Percentiles rank a stretch among this genome's conserved stretches.
These are phyloP conservation scores for Cyclotella baltica DNA, from an alignment of 108 stramenopile genomes.

Conservation along the genomic window DNA sequence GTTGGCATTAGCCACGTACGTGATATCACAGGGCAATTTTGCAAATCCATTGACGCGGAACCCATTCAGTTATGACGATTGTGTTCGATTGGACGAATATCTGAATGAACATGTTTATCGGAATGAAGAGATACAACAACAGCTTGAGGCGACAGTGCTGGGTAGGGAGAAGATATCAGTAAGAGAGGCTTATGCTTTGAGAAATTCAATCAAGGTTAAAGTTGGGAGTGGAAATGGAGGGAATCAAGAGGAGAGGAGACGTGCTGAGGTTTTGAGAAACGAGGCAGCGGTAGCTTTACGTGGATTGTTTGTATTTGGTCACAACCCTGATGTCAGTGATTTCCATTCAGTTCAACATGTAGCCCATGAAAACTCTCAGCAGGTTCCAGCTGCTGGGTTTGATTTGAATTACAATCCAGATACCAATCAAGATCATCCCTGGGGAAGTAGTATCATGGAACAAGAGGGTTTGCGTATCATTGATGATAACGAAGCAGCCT, in stretches of 20 bases:
- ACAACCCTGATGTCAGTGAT: constrained; percentile 9
- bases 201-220: constrained; percentile 57
- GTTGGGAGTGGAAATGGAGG: constrained; percentile 9
- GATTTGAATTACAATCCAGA: constrained; percentile 49
- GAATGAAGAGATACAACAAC: neutral
- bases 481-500: constrained; percentile 64
- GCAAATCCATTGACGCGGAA: constrained; percentile 72
- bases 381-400: constrained; percentile 43
- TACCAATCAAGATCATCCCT: constrained; percentile 17
- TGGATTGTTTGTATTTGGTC: constrained; percentile 68
- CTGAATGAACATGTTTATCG: constrained; percentile 51
- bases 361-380: neutral
- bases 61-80: constrained; percentile 58
- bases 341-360: neutral
- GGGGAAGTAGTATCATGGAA: constrained; percentile 3
- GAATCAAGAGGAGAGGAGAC: constrained; percentile 12
- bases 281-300: constrained; percentile 62
- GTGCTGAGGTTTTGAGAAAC: constrained; percentile 48
- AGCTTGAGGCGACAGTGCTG: neutral
- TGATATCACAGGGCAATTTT: constrained; percentile 72
- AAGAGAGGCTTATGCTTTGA: constrained; percentile 54
- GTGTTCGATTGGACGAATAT: constrained; percentile 67
- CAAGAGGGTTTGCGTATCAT: constrained; percentile 56
- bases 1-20: constrained; percentile 69
- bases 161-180: constrained; percentile 42